Conservation (phyloP, 139 green algal genomes). For the Pseudopediastrum boryanum region DNA sequence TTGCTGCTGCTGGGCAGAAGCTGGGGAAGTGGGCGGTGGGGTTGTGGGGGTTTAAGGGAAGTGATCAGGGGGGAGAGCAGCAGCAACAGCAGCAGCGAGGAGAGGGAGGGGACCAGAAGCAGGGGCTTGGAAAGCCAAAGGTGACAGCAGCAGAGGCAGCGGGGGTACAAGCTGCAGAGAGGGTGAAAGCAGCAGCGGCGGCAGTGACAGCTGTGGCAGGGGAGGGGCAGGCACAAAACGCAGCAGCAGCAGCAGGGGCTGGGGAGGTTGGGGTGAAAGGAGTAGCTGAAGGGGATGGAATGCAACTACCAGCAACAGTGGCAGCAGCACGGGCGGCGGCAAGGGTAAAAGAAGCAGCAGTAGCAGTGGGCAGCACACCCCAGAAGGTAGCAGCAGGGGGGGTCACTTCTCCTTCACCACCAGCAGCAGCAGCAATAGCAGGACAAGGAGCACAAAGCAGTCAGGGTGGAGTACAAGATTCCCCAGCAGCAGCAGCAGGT, state of each 20-base stretch:
- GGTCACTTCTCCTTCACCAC: neutral
- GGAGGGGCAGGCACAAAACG: neutral
- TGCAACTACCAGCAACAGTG: neutral
- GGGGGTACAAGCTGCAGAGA: constrained; percentile 3
- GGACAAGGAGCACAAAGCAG: neutral
- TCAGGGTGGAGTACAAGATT: neutral
- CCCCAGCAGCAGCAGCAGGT: constrained; percentile 14
- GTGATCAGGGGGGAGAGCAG: neutral
- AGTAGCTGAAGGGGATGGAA: neutral
- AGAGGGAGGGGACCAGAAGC: neutral
- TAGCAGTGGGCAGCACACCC: neutral
- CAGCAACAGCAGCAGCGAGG: constrained; percentile 9
- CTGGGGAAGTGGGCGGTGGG: constrained; percentile 21
- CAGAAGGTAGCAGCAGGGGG: neutral
- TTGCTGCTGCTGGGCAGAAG: constrained; percentile 22
- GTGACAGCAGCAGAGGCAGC: constrained; percentile 4
- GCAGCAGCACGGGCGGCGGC: constrained; percentile 16
- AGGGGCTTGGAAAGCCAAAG: neutral
- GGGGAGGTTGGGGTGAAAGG: neutral
- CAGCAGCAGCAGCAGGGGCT: neutral
- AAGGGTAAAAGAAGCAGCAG: constrained; percentile 9
- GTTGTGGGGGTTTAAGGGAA: constrained; percentile 6
- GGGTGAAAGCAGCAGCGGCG: constrained; percentile 6
- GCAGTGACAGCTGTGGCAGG: neutral
- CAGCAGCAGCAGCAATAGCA: constrained; percentile 10